A percentile compares a stretch with the other conserved stretches of the same genome.
phyloP scores from a whole-genome alignment of 2,329 filamentous ascomycete genomes.

The Blumeria graminis region DNA sequence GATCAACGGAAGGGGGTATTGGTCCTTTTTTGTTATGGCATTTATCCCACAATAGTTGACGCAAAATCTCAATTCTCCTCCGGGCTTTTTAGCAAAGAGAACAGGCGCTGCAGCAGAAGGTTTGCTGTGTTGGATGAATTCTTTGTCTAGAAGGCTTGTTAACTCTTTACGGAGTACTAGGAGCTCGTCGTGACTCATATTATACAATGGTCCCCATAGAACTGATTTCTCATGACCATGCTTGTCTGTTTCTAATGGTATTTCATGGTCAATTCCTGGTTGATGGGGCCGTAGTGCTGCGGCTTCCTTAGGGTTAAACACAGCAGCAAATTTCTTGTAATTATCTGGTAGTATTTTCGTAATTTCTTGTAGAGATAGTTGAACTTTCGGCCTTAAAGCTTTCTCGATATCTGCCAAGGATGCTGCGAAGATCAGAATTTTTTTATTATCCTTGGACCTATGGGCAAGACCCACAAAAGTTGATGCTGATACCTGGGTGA shows the following conservation, averaged over 20 bases:
- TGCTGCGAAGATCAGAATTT: background rate
- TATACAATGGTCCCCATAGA: background rate
- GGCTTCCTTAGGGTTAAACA: background rate
- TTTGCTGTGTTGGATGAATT: background rate
- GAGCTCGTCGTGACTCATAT: background rate
- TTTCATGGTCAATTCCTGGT: background rate
- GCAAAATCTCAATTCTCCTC: background rate
- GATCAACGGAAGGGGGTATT: constrained; percentile 1
- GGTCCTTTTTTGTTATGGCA: background rate
- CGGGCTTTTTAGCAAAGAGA: background rate
- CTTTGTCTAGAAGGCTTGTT: background rate
- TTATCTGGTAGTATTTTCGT: background rate
- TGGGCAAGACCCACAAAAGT: background rate
- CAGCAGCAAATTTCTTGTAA: background rate
- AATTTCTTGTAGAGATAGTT: background rate
- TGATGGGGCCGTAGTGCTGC: background rate
- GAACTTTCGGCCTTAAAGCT: background rate
- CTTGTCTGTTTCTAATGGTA: background rate
- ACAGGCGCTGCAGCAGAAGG: background rate
- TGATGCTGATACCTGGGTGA: background rate
- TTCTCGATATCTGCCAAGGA: background rate
- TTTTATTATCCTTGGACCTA: background rate
- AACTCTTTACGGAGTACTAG: background rate
- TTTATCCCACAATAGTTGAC: background rate
- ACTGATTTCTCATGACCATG: background rate